Base-by-base conservation (phyloP, 768 basidiomycete species). In the Dioszegia hungarica region DNA sequence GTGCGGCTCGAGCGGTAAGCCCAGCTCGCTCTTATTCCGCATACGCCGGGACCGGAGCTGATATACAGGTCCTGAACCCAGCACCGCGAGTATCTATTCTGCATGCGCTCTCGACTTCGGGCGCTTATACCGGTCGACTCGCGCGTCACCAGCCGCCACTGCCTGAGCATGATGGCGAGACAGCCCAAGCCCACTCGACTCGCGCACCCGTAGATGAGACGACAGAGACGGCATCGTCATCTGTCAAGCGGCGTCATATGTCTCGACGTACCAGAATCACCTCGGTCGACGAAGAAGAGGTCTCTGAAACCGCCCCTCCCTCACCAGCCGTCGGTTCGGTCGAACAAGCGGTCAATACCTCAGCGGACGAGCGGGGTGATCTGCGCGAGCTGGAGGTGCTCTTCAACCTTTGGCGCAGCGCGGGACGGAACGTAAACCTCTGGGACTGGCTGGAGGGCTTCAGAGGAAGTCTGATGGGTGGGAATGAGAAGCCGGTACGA, bases 391-490 rank as follows among this genome's bases (percentile, higher is more conserved):
- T 72, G 19, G 50, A 67, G 38, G 59, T 48, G 22, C 55, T 72
- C 11, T 72, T 64, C 45, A 56, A 61, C 14, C 37, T 72, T 19
- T 72, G 66, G 65, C 53, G 45, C 46, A 57, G 54, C 11, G 61
- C 70, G 5, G 70, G 70, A 2, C 57, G 59, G 50, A 61, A 49
- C 17, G 63, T 72, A 37, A 72, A 72, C 51, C 66, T 72, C 9
- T 72, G 67, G 67, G 70, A 72, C 34, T 72, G 70, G 70, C 55
- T 72, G 4, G 63, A 69, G 41, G 70, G 63, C 1, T 72, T 67
- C 58, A 46, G 64, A 34, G 44, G 44, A 5, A 37, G 36, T 17
- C 54, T 63, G 62, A 49, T 46, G 19, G 44, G 61, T 27, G 20
- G n/a, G 17, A 15, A 24, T 17, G 36, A 38, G 11, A 6, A 22